Evolutionary conservation across 805 yeast genomes (phyloP).

Genomic region (Ogataea allantospora): DNA sequence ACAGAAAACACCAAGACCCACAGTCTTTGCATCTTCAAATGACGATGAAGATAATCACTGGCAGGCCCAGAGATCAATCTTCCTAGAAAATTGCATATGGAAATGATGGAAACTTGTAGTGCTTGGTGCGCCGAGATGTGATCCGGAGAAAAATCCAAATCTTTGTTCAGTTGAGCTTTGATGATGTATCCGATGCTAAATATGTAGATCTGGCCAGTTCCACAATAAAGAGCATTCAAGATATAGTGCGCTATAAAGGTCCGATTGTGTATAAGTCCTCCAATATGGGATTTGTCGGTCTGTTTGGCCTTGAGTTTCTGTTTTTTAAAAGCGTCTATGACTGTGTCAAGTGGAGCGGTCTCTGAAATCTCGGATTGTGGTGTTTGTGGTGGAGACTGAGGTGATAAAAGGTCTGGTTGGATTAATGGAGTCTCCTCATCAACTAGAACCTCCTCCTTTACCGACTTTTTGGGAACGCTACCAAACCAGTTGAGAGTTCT

Average conservation of each 20-base stretch:
- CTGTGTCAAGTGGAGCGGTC: conserved; percentile 1
- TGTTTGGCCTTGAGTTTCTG: conserved; percentile 11
- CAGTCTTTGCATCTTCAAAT: conserved; percentile 52
- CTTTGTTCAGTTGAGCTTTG: conserved; percentile 39
- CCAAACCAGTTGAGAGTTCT: conserved; percentile 20
- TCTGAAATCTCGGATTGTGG: conserved; percentile 10
- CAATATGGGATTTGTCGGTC: conserved; percentile 25
- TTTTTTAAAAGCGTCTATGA: conserved; percentile 9
- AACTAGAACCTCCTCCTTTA: conserved; percentile 20
- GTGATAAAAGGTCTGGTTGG: background rate
- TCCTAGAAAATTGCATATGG: conserved; percentile 64
- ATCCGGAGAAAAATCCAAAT: conserved; percentile 25
- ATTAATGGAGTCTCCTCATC: conserved; percentile 22
- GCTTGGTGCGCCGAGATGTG: conserved; percentile 57
- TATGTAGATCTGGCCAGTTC: conserved; percentile 70
- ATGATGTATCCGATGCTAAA: conserved; percentile 75
- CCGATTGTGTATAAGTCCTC: conserved; percentile 28
- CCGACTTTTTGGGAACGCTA: conserved; percentile 14
- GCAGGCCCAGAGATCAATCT: conserved; percentile 62
- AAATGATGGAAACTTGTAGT: conserved; percentile 64
- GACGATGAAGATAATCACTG: conserved; percentile 58
- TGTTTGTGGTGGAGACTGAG: conserved; percentile 4
- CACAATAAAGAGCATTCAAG: conserved; percentile 56
- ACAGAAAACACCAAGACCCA: conserved; percentile 58
- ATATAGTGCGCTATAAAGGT: conserved; percentile 51